These are phyloP conservation scores for Irpex sp. DNA, from an alignment of 1,284 basidiomycete species.

Conservation along the genomic window DNA sequence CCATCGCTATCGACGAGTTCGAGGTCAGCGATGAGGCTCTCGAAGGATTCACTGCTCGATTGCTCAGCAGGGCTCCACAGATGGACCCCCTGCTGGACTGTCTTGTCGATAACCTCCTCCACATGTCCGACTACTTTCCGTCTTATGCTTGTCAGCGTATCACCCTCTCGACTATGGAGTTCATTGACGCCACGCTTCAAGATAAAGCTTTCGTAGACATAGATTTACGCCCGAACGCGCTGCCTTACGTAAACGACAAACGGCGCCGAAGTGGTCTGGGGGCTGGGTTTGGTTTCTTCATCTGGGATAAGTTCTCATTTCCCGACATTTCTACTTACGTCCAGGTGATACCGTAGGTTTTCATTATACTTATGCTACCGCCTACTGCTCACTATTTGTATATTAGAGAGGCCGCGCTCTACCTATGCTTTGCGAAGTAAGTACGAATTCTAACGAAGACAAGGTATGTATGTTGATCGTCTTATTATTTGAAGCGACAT, in stretches of 20 bases:
- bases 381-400: too few relatives aligned
- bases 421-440: too few relatives aligned
- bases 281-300: conserved; percentile 21
- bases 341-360: conserved; percentile 24
- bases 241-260: conserved; percentile 16
- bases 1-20: conserved; percentile 15
- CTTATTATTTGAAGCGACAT: too few relatives aligned
- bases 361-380: too few relatives aligned
- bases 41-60: conserved; percentile 10
- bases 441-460: too few relatives aligned
- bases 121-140: conserved; percentile 11
- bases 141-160: conserved; percentile 5
- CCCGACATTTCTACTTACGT: conserved; percentile 21
- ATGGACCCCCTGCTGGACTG: conserved; percentile 11
- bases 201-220: conserved; percentile 7
- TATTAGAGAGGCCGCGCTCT: too few relatives aligned
- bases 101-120: conserved; percentile 9
- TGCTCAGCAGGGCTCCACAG: conserved; percentile 10
- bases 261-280: conserved; percentile 19
- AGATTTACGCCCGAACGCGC: background rate
- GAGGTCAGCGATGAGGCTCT: conserved; percentile 6
- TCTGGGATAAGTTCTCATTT: conserved; percentile 24
- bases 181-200: conserved; percentile 12
- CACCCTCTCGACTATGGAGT: conserved; percentile 5
- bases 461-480: too few relatives aligned